Conservation (phyloP, 2,329 filamentous ascomycete species). For the Penicillium rolfsii region DNA sequence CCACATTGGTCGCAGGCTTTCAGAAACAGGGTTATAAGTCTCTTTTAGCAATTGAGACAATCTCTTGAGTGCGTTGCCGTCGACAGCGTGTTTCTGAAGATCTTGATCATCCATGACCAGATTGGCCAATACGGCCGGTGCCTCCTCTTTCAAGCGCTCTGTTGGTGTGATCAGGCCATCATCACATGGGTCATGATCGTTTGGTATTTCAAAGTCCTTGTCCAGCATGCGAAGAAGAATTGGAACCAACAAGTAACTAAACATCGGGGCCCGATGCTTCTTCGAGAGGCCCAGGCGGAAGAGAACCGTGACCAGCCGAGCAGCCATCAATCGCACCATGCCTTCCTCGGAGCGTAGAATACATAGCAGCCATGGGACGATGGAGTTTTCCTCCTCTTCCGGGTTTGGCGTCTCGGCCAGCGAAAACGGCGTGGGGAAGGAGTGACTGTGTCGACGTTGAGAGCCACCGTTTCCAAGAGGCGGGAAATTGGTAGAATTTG, state of each 20-base stretch:
- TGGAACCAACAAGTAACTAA: constrained; percentile 71
- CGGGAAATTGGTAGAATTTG: constrained; percentile 54
- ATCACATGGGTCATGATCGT: constrained; percentile 45
- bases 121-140: constrained; percentile 74
- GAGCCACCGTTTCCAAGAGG: constrained; percentile 53
- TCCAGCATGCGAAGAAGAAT: constrained; percentile 69
- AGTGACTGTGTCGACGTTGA: constrained; percentile 42
- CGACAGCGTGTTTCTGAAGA: constrained; percentile 80
- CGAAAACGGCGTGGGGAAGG: constrained; percentile 40
- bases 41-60: constrained; percentile 67
- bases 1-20: constrained; percentile 59
- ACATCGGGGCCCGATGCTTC: constrained; percentile 64
- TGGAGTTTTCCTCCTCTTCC: constrained; percentile 69
- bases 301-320: constrained; percentile 68
- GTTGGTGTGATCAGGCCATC: constrained; percentile 46
- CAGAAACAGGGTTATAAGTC: constrained; percentile 63
- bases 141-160: constrained; percentile 66
- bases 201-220: constrained; percentile 50
- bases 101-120: constrained; percentile 77
- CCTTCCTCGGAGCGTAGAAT: constrained; percentile 62
- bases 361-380: constrained; percentile 74
- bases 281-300: constrained; percentile 69
- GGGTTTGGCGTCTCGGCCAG: constrained; percentile 45
- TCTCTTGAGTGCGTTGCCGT: constrained; percentile 65
- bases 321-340: constrained; percentile 67